Evolutionary conservation across 306 rosid genomes (phyloP), one percentile per base, ranked within the genome.

Genomic region (Ceratonia siliqua): DNA sequence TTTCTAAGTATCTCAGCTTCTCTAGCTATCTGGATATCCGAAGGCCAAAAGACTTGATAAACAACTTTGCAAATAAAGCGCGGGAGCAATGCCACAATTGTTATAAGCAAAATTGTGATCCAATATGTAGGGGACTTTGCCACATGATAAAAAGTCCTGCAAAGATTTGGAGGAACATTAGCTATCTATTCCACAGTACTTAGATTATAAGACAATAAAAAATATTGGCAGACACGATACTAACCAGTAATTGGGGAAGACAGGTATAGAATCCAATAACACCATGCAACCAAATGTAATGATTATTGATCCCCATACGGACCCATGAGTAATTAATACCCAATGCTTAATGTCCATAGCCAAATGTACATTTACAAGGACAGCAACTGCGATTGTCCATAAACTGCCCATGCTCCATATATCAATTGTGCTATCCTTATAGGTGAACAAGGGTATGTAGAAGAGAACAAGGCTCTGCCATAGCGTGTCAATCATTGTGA

Each of bases 391-490:
- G 69, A 95, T 87, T 38, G 99, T 95, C 99, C 99, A 95, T 84
- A 95, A 79, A 75, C 96, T 91, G 57, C 99, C 99, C 83, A 95
- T 86, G 85, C 99, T 90, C 96, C 96, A 95, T 69, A 91, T 83
- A 79, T 95, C 99, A 17, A 95, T 88, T 36, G 97, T 49, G 79
- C 98, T 89, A 77, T 88, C 96, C 87, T 83, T 86, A 72, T 90
- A 95, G 49, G 90, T 85, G 83, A 87, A 89, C 72, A 90, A 39
- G 17, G 99, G 99, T 24, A 83, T 42, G 75, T 87, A 95, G 81
- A 90, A 92, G 72, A 89, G 92, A 81, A 87, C 97, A 68, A 95
- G 93, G 83, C 99, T 95, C 90, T 95, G 99, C 99, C 99, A 95
- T 48, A 95, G 75, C 22, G 98, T 95, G 89, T 95, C 99, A 30